phyloP scores from a whole-genome alignment of 1,139 yeast genomes.

The Blastobotrys persicus region DNA sequence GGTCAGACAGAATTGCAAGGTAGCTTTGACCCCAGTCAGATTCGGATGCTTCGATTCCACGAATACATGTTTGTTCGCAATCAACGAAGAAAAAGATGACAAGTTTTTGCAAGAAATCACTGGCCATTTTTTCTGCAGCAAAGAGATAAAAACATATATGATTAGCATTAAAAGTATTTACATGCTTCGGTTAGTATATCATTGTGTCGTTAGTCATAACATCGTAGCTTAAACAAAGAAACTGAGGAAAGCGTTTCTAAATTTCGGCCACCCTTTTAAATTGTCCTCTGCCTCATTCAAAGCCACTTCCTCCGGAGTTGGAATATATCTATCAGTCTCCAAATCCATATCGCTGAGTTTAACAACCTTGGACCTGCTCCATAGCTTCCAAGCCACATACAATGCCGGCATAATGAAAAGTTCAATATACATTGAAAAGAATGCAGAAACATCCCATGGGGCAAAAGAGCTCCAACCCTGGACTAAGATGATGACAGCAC shows the following conservation, averaged over 20 bases:
- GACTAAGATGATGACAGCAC: conserved; percentile 50
- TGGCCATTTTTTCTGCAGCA: no score
- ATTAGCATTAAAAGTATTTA: not conserved
- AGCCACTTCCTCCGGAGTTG: conserved; percentile 48
- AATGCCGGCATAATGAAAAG: conserved; percentile 49
- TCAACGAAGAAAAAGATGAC: not conserved
- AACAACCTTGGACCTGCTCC: conserved; percentile 49
- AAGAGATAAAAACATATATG: not conserved
- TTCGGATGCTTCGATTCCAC: conserved; percentile 11
- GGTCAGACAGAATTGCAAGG: conserved; percentile 1
- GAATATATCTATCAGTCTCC: conserved; percentile 55
- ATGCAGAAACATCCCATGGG: conserved; percentile 54
- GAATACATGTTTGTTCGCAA: conserved; percentile 12
- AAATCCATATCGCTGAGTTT: conserved; percentile 58
- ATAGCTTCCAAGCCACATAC: conserved; percentile 49
- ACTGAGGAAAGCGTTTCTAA: conserved; percentile 38
- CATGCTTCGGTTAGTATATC: not conserved
- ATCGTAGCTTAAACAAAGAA: conserved; percentile 31
- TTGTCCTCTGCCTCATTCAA: conserved; percentile 42
- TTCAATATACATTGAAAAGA: conserved; percentile 50
- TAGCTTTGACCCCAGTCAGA: conserved; percentile 12
- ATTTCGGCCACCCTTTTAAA: conserved; percentile 39
- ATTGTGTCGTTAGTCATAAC: not conserved
- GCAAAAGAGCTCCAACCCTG: conserved; percentile 64
- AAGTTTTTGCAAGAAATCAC: not conserved